These are phyloP conservation scores for Blastobotrys elegans DNA, from an alignment of 1,139 yeast species.

Conservation along the genomic window DNA sequence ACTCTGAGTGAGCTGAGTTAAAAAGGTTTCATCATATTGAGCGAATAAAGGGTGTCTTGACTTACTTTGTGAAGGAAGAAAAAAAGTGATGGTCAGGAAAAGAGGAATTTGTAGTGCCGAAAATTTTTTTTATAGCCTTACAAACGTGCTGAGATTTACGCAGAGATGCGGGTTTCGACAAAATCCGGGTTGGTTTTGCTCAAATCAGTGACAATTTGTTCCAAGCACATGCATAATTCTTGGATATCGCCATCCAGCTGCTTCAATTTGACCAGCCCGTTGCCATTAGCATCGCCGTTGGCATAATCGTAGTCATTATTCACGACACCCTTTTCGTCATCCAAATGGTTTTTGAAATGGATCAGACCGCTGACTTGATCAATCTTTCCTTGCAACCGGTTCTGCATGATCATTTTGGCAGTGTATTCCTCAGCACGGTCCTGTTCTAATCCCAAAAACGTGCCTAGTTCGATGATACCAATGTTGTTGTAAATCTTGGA, in stretches of 20 bases:
- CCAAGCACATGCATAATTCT: constrained; percentile 27
- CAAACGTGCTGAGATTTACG: constrained; percentile 10
- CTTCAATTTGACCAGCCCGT: constrained; percentile 17
- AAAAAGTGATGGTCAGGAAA: not conserved
- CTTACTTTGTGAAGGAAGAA: not conserved
- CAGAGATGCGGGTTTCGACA: constrained; percentile 7
- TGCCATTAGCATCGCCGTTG: constrained; percentile 12
- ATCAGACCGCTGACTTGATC: constrained; percentile 34
- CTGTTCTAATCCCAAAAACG: constrained; percentile 28
- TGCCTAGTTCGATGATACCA: constrained; percentile 28
- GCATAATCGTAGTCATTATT: constrained; percentile 15
- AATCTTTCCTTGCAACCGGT: constrained; percentile 32
- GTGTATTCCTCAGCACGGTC: constrained; percentile 32
- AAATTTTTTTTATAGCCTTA: not conserved
- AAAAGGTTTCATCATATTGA: constrained; percentile 35
- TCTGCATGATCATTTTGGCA: constrained; percentile 34
- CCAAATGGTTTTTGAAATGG: constrained; percentile 23
- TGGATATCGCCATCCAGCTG: constrained; percentile 32
- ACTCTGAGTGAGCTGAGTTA: constrained; percentile 39
- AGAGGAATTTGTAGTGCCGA: not conserved
- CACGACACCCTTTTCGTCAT: constrained; percentile 4
- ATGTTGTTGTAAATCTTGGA: constrained; percentile 33
- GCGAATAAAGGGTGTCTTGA: not conserved
- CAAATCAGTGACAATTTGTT: constrained; percentile 22
- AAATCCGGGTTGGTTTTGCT: constrained; percentile 9